Conservation (phyloP, 2,329 filamentous ascomycete genomes). For the Ascomycota sp. region DNA sequence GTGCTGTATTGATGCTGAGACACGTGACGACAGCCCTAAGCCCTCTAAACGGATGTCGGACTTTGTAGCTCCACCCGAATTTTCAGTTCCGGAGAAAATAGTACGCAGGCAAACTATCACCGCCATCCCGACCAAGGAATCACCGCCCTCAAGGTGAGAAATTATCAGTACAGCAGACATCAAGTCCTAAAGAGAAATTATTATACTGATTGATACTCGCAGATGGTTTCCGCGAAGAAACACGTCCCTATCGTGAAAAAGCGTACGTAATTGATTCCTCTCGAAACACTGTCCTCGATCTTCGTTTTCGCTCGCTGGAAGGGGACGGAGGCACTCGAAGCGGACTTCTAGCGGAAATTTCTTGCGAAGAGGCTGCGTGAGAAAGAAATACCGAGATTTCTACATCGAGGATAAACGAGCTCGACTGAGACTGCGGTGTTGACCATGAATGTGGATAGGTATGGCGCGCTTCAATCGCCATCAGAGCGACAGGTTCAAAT, state of each 20-base stretch:
- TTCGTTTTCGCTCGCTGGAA: background rate
- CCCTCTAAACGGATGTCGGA: slow-evolving; percentile 7
- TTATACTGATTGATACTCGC: slow-evolving; percentile 12
- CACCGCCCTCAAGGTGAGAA: slow-evolving; percentile 21
- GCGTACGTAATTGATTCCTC: slow-evolving; percentile 46
- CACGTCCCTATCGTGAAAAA: slow-evolving; percentile 99
- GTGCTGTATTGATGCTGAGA: background rate
- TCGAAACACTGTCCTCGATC: background rate
- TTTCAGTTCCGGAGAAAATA: slow-evolving; percentile 12
- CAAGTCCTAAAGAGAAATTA: background rate
- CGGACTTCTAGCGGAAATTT: too few relatives aligned
- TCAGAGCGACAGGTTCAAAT: slow-evolving; percentile 93
- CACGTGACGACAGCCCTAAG: slow-evolving; percentile 16
- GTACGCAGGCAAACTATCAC: slow-evolving; percentile 15
- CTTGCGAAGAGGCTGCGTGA: too few relatives aligned
- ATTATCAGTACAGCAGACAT: too few relatives aligned
- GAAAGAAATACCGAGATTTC: too few relatives aligned
- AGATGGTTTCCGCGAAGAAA: slow-evolving; percentile 99
- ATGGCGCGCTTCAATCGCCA: slow-evolving; percentile 91
- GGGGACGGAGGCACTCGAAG: background rate
- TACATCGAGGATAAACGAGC: slow-evolving; percentile 5
- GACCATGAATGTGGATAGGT: slow-evolving; percentile 27
- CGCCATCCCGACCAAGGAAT: slow-evolving; percentile 14
- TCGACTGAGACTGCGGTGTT: slow-evolving; percentile 17
- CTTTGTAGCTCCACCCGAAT: slow-evolving; percentile 14